phyloP scores from a whole-genome alignment of 2,329 filamentous ascomycete genomes.

The Diplodia sapinea region DNA sequence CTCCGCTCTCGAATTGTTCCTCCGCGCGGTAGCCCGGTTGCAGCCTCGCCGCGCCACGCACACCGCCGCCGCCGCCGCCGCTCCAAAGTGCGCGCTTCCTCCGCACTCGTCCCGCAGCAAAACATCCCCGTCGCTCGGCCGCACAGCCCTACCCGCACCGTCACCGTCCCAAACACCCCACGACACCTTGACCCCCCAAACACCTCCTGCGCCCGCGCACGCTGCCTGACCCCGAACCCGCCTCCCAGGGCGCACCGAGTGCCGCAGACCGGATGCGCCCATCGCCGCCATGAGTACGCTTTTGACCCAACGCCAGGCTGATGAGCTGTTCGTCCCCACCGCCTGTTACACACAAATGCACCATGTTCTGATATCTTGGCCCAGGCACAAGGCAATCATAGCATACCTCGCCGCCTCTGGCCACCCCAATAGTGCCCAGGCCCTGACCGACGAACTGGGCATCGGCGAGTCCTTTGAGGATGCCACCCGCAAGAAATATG shows the following conservation, averaged over 20 bases:
- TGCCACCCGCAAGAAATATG: slow-evolving; percentile 88
- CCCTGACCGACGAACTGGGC: slow-evolving; percentile 77
- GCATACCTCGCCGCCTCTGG: slow-evolving; percentile 81
- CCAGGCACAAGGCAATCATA: slow-evolving; percentile 90
- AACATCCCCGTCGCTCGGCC: slow-evolving; percentile 24
- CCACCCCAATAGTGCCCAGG: slow-evolving; percentile 70
- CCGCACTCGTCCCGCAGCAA: slow-evolving; percentile 25
- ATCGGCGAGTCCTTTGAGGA: slow-evolving; percentile 78
- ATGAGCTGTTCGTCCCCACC: slow-evolving; percentile 71
- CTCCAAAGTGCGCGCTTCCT: slow-evolving; percentile 3
- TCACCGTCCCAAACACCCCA: slow-evolving; percentile 27
- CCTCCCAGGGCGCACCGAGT: slow-evolving; percentile 30
- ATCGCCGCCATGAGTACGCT: slow-evolving; percentile 70
- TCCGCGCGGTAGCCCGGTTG: not conserved
- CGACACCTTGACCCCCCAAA: slow-evolving; percentile 24
- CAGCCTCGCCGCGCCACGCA: slow-evolving; percentile 11
- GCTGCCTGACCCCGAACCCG: slow-evolving; percentile 19
- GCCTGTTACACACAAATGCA: slow-evolving; percentile 30
- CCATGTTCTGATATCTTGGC: slow-evolving; percentile 32
- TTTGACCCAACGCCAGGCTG: slow-evolving; percentile 79
- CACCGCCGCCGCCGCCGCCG: not conserved
- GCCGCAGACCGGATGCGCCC: slow-evolving; percentile 32
- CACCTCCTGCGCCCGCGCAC: slow-evolving; percentile 21
- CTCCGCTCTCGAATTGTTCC: not conserved
- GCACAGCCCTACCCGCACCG: slow-evolving; percentile 30